Base-by-base conservation (phyloP, 1,284 basidiomycete genomes). In the Trametes pubescens region DNA sequence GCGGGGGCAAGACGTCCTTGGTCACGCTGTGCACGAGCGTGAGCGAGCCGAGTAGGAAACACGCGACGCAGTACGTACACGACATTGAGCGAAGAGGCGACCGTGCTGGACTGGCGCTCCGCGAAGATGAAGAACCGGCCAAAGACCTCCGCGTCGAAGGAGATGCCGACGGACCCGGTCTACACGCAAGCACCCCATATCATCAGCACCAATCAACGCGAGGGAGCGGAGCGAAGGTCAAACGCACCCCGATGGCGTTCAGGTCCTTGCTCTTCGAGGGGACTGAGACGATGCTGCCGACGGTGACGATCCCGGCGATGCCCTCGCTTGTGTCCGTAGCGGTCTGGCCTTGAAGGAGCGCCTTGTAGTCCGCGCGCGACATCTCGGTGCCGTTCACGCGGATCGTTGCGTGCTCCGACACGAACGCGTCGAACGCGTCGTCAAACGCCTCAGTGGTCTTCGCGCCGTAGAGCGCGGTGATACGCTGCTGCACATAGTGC, bases 311-410 rank as follows among this genome's bases (percentile, higher is more conserved):
- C 6, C 52, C 52, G 6, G 24, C 26, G 52, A 54, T 54, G 52
- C 52, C 47, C 11, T 71, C 72, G 46, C 64, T 53, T 21, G 57
- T 57, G 24, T 75, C 73, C 46, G 51, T 55, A n/a, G 49, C 61
- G 61, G 71, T 72, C 65, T 71, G 68, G 26, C 59, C 59, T 49
- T 55, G 62, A 37, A 76, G 38, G 47, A 66, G 62, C 51, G 66
- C 44, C 72, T 74, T 73, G 69, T 74, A 76, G 44, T 69, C 51
- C n/a, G 67, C 72, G 47, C 71, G 68, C 18, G 70, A 63, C 21
- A 73, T 35, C 16, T 64, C 22, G 48, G 75, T 65, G 29, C 76
- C 79, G 61, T 82, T 82, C 58, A 82, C 66, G 16, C 66, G 71
- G 59, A 81, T 73, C 8, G 58, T 67, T 24, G 71, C 73, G 4